Base-by-base conservation (phyloP, 139 green algal species). In the Gonium pectorale region DNA sequence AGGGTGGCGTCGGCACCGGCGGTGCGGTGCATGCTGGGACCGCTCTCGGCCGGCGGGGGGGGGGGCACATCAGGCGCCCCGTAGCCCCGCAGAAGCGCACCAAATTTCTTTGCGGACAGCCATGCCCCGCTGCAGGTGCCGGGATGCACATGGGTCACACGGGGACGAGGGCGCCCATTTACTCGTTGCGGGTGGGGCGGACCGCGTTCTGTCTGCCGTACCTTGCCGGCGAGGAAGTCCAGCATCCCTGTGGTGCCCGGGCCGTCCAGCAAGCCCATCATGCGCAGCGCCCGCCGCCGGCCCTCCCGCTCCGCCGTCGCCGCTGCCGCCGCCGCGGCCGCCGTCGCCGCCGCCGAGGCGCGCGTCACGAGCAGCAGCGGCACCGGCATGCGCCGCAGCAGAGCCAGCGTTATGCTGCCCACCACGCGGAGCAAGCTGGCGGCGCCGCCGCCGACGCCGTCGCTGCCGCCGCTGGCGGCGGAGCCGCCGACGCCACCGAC, bases 331-430 rank as follows among this genome's bases (percentile, higher is more conserved):
- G 73, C 73, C 24, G 44, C 71, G 13, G 60, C 43, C 38, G 6
- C 41, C 60, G 60, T 8, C 2, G 41, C 27, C 5, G 43, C 31
- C 8, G 60, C 11, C 46, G 38, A 63, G 2, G 54, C 24, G 17
- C 60, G 75, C 40, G 56, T 83, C 13, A 83, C 59, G 9, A 83
- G 59, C 41, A 83, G 31, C 26, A 83, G 41, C 60, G 60, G 59
- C 40, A 63, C 17, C 4, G 75, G 60, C 31, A 72, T 51, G 22
- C 75, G 75, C 6, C 75, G 59, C 75, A 83, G 59, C 13, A 83
- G 75, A 17, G 60, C 75, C 21, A 83, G n/a, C 24, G 75, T 83
- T 0, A 83, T 26, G 56, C n/a, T 51, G 41, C 75, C 75, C 22
- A 83, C 59, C 5, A 72, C 49, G 40, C 63, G 60, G 31, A 83